phyloP scores from a whole-genome alignment of 352 stramenopile species.

The Phytophthora hibernalis region DNA sequence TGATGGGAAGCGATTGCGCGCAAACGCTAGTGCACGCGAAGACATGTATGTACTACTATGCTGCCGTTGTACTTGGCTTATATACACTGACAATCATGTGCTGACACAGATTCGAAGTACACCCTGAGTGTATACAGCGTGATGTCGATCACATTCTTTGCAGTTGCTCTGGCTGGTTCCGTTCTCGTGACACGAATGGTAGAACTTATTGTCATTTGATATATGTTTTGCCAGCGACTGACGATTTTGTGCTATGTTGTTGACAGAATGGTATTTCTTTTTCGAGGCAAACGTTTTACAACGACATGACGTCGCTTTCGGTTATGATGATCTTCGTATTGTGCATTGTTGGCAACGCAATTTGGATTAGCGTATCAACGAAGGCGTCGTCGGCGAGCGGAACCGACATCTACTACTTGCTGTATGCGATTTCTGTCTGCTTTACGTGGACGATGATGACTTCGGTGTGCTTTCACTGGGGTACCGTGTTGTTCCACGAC shows the following conservation, averaged over 20 bases:
- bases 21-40: conserved; percentile 71
- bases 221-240: background rate
- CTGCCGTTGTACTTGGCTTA: background rate
- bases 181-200: conserved; percentile 88
- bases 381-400: conserved; percentile 48
- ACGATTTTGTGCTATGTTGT: conserved; percentile 1
- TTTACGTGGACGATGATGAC: conserved; percentile 90
- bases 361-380: conserved; percentile 82
- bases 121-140: conserved; percentile 88
- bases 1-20: conserved; percentile 72
- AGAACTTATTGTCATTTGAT: conserved; percentile 3
- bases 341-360: conserved; percentile 77
- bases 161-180: conserved; percentile 73
- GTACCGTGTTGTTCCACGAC: conserved; percentile 74
- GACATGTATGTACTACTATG: conserved; percentile 54
- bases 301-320: conserved; percentile 84
- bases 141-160: conserved; percentile 87
- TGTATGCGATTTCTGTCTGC: conserved; percentile 69
- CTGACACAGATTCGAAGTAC: conserved; percentile 57
- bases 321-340: conserved; percentile 79
- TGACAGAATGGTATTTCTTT: conserved; percentile 84
- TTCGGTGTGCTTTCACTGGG: conserved; percentile 88
- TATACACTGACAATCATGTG: conserved; percentile 15
- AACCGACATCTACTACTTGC: conserved; percentile 79
- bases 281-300: conserved; percentile 79